Percentiles rank a stretch among this genome's conserved stretches.
phyloP scores from a whole-genome alignment of 768 basidiomycete genomes.

The Xanthoconium stramineum region DNA sequence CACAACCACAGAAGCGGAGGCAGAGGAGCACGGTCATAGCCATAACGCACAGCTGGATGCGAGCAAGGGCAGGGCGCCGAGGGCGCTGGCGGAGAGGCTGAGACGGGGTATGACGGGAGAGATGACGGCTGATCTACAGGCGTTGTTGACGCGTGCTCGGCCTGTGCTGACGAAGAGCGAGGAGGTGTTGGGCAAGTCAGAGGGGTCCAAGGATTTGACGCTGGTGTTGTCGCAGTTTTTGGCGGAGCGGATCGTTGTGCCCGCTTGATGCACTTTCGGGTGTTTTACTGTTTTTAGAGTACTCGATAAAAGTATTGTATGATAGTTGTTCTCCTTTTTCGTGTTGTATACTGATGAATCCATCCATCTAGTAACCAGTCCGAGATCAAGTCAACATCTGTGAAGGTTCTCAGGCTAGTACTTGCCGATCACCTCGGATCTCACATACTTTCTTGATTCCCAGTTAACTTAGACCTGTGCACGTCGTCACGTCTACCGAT shows the following conservation, averaged over 20 bases:
- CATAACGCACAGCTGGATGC: constrained; percentile 18
- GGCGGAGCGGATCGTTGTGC: constrained; percentile 52
- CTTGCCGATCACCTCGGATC: too few relatives aligned
- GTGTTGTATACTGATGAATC: constrained; percentile 2
- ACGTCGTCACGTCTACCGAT: too few relatives aligned
- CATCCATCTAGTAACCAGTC: not conserved
- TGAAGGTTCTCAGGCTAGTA: too few relatives aligned
- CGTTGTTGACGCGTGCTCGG: constrained; percentile 61
- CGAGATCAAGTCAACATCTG: too few relatives aligned
- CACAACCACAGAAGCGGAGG: constrained; percentile 39
- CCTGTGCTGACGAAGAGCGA: constrained; percentile 61
- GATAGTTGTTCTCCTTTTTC: not conserved
- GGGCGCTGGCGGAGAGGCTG: constrained; percentile 60
- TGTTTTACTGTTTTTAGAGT: not conserved
- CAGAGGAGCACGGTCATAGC: constrained; percentile 36
- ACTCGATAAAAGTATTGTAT: not conserved
- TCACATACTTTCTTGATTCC: too few relatives aligned
- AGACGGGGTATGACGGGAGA: constrained; percentile 79
- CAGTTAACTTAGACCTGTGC: too few relatives aligned
- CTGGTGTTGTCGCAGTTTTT: constrained; percentile 62
- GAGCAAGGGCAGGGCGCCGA: constrained; percentile 39
- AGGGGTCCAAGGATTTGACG: constrained; percentile 50
- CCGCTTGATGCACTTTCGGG: constrained; percentile 27
- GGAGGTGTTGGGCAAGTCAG: constrained; percentile 39
- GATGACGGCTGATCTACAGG: constrained; percentile 69